Base-by-base conservation (phyloP, 331 rosid species). In the Stylosanthes scabra region DNA sequence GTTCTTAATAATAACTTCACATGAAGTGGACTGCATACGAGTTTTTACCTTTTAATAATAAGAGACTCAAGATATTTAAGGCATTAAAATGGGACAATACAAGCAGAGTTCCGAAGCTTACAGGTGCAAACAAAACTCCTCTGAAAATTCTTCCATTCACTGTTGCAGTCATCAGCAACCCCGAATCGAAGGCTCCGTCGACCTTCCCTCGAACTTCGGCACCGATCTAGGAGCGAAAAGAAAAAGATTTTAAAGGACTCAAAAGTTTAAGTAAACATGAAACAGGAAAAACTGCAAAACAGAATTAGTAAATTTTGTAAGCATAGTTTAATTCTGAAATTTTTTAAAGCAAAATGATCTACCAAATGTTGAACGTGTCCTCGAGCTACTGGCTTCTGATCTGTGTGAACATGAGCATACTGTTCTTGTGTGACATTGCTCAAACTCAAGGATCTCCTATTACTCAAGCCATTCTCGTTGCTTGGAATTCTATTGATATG, bases 101-200 rank as follows among this genome's bases (percentile, higher is more conserved):
- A 25, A 64, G 31, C 29, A 44, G 31, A 20, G n/a, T 68, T 82
- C 37, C 47, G 59, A 79, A 16, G 54, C 93, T 93, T 83, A 93
- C 98, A 1, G 97, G 97, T 67, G 98, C 80, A 81, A 93, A 93
- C 51, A 93, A 82, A 34, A 93, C 93, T 61, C 98, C 98, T 85
- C 98, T 79, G 60, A 81, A 88, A 63, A 84, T 49, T 58, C 80
- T 88, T 63, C 97, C 98, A 58, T 90, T 87, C 68, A 93, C 92
- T 2, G 83, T 71, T 71, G 98, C 98, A 7, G 90, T 88, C 95
- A 93, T 88, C 11, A 93, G 84, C 73, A 90, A 80, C 60, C 97
- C 97, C 0, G 98, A 93, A 81, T 93, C 98, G 25, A 93, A 90
- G 55, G 88, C 89, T 50, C 93, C 98, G 41, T 93, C 98, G 20